Base-by-base conservation (phyloP, 306 rosid species). In the Cyclanthera cordifolia region DNA sequence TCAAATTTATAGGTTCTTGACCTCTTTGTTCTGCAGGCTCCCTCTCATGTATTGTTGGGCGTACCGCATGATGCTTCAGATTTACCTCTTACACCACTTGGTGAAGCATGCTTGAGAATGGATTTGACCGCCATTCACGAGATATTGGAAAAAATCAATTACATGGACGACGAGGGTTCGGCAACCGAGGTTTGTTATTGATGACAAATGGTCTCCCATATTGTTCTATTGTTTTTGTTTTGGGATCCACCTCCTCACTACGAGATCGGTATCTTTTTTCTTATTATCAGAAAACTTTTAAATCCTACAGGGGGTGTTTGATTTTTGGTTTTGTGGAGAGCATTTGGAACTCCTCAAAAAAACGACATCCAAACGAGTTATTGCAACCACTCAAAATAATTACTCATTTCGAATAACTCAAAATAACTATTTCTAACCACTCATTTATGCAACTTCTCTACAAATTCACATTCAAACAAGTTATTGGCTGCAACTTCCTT, bases 141-240 rank as follows among this genome's bases (percentile, higher is more conserved):
- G 79, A 82, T 89, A 83, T 53, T 93, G 77, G 98, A 93, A 78
- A 84, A 85, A 74, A 72, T 81, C 69, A 95, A 90, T 70, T 93
- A 89, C 67, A 93, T 86, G 83, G 98, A 93, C 17, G 98, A 93
- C 46, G 98, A 93, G 80, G 98, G 98, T 34, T 76, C 95, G 52
- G 90, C 95, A 46, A 83, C 94, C 14, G 96, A 93, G 98, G 98
- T 93, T 72, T 45, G 81, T 78, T 76, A 2, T 63, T 17, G 12
- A 25, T 10, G 27, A 19, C 69, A 39, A 11, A 19, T 4, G 6
- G 4, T 39, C 47, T 37, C 17, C 10, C 30, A 12, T 11, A 32
- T 37, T 20, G 2, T 17, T 61, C 9, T 37, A 1, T 39, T 17
- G 0, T 61, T 61, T 28, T 39, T 10, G 17, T 37, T 61, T 1